phyloP scores from a whole-genome alignment of 1,284 basidiomycete species.

The Cutaneotrichosporon cavernicola region DNA sequence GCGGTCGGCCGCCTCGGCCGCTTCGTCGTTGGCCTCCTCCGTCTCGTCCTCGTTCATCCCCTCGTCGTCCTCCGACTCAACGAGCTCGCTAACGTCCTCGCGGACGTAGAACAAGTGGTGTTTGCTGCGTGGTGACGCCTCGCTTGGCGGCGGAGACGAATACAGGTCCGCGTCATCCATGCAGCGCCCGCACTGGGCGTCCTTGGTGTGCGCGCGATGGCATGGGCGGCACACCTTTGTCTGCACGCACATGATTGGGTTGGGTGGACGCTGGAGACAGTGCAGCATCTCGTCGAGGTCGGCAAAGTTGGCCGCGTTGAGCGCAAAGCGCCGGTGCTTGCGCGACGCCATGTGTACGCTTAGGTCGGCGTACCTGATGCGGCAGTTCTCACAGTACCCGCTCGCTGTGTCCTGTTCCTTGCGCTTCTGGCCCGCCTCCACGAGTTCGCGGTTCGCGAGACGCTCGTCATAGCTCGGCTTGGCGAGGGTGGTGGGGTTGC shows the following conservation, averaged over 20 bases:
- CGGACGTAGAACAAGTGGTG: slow-evolving; percentile 2
- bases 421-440: slow-evolving; percentile 40
- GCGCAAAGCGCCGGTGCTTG: slow-evolving; percentile 84
- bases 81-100: background rate
- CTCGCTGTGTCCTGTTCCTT: slow-evolving; percentile 74
- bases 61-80: background rate
- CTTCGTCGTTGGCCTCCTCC: slow-evolving; percentile 7
- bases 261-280: slow-evolving; percentile 67
- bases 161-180: slow-evolving; percentile 23
- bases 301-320: slow-evolving; percentile 73
- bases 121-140: slow-evolving; percentile 10
- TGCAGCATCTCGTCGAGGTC: slow-evolving; percentile 76
- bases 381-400: slow-evolving; percentile 98
- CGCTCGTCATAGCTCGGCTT: slow-evolving; percentile 33
- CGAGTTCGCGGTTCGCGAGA: slow-evolving; percentile 40
- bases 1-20: slow-evolving; percentile 9
- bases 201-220: slow-evolving; percentile 22
- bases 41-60: slow-evolving; percentile 1
- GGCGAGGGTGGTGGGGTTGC: slow-evolving; percentile 31
- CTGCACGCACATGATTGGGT: slow-evolving; percentile 33
- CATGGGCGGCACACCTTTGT: slow-evolving; percentile 31
- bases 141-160: slow-evolving; percentile 17
- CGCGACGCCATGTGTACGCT: slow-evolving; percentile 70
- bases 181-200: slow-evolving; percentile 27
- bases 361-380: slow-evolving; percentile 86